Evolutionary conservation across 306 rosid species (phyloP), one percentile per base, ranked within the genome.

Genomic region (Lathyrus oleraceus): DNA sequence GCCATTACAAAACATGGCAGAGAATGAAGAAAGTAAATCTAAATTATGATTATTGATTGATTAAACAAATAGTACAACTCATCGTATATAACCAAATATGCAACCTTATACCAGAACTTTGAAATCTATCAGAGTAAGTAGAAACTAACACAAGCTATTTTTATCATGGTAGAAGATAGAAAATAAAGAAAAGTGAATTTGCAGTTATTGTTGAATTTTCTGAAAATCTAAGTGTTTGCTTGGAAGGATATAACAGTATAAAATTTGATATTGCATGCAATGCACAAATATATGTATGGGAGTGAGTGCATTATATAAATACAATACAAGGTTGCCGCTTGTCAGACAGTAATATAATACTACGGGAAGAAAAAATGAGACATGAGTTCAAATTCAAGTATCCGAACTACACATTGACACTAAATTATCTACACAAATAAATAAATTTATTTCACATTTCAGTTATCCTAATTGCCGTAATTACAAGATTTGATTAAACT

Each of bases 1-100:
- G 44, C 14, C 36, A 40, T 58, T 36, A 8, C 5, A 52, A 27
- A 39, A 65, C 39, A 60, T 5, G 35, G 6, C 4, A 17, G 67
- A 64, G 56, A 51, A 19, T 53, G 53, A 64, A 73, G 14, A 67
- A 39, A 62, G 68, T 19, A 19, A 40, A 63, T 63, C 8, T 14
- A 51, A 40, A 39, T 42, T 63, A 16, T 40, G 27, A 20, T 20
- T 21, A 61, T 40, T 10, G 17, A 39, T 62, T 38, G 5, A 39
- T 38, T 5, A 11, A 19, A 62, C 17, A 38, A 9, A 19, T 38
- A 39, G 30, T 19, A 39, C 10, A 61, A 19, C 1, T 35, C 25
- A 21, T 61, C 25, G 2, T 59, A 60, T 58, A 25, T 60, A 35
- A 60, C 16, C n/a, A 15, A 27, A 15, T 32, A 60, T 1, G 35